A percentile compares a stretch with the other conserved stretches of the same genome.
These are phyloP conservation scores for Russula sp. DNA, from an alignment of 768 basidiomycete genomes.

Conservation along the genomic window DNA sequence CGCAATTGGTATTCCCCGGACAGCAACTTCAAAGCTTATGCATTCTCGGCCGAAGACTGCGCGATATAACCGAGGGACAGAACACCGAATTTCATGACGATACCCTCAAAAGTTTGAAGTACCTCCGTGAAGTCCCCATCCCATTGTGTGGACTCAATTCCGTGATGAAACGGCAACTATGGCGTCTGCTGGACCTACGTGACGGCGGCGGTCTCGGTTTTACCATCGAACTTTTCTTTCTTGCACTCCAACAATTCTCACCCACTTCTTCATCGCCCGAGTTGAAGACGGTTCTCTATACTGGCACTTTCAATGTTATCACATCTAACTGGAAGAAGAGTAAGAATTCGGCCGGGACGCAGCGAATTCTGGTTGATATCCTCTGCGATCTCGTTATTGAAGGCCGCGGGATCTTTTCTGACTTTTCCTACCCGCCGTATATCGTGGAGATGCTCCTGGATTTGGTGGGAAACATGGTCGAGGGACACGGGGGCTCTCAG, in stretches of 20 bases:
- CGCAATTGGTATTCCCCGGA: background rate
- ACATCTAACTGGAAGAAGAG: background rate
- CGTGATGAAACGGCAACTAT: constrained; percentile 6
- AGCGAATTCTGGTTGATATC: constrained; percentile 7
- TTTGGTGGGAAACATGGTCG: background rate
- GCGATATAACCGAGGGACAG: background rate
- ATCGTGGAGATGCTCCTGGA: too few species aligned
- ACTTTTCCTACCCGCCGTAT: background rate
- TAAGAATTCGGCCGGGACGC: background rate
- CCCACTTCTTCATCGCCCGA: background rate
- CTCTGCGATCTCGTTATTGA: constrained; percentile 11
- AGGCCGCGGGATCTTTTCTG: constrained; percentile 5
- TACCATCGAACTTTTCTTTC: constrained; percentile 16
- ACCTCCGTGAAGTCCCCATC: background rate
- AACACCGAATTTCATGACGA: background rate
- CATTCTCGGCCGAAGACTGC: background rate
- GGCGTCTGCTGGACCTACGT: constrained; percentile 11
- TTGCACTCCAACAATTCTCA: constrained; percentile 2
- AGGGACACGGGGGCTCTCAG: background rate
- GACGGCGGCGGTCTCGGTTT: constrained; percentile 5
- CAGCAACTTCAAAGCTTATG: background rate
- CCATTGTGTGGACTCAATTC: background rate
- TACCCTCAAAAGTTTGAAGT: background rate
- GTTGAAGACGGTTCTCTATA: background rate
- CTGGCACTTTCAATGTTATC: background rate